These are phyloP conservation scores for Prototheca stagnorum DNA, from an alignment of 163 green algal genomes.

Conservation along the genomic window DNA sequence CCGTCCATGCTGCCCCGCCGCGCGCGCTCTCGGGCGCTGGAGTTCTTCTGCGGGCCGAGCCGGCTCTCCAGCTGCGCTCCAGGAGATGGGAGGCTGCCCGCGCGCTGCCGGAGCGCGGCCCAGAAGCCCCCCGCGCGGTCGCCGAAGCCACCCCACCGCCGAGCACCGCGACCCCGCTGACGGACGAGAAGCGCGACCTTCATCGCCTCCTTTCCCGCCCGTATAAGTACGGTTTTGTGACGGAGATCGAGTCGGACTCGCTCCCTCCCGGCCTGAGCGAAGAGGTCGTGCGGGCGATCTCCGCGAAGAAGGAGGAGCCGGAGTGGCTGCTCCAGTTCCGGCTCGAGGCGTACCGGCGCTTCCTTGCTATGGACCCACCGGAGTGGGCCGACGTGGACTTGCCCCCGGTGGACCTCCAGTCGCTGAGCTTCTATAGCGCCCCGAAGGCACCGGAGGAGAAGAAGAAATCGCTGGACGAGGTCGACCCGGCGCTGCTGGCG, in stretches of 20 bases:
- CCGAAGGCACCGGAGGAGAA: constrained; percentile 85
- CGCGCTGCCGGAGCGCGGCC: too few species aligned
- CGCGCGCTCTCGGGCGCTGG: too few species aligned
- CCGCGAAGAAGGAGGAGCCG: constrained; percentile 93
- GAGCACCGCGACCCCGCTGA: constrained; percentile 3
- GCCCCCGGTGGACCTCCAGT: constrained; percentile 64
- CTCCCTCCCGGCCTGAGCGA: constrained; percentile 80
- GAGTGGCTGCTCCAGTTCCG: constrained; percentile 96
- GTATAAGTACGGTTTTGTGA: constrained; percentile 93
- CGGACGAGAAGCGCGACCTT: constrained; percentile 20
- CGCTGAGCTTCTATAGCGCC: constrained; percentile 86
- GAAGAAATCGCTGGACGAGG: constrained; percentile 71
- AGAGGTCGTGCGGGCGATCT: constrained; percentile 88
- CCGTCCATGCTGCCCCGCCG: too few species aligned
- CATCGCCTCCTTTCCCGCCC: constrained; percentile 50
- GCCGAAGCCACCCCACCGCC: too few species aligned
- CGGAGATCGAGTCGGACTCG: constrained; percentile 78
- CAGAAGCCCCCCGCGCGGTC: too few species aligned
- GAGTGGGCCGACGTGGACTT: constrained; percentile 86
- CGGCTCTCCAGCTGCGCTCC: too few species aligned
- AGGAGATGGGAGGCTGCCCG: too few species aligned
- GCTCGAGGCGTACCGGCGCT: constrained; percentile 66
- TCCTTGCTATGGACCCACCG: constrained; percentile 93
- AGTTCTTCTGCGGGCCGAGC: too few species aligned
- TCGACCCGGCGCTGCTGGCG: constrained; percentile 89